Percentiles rank a stretch among this genome's conserved stretches.
Evolutionary conservation across 805 yeast species (phyloP).

Genomic region (Metschnikowia lachancei): DNA sequence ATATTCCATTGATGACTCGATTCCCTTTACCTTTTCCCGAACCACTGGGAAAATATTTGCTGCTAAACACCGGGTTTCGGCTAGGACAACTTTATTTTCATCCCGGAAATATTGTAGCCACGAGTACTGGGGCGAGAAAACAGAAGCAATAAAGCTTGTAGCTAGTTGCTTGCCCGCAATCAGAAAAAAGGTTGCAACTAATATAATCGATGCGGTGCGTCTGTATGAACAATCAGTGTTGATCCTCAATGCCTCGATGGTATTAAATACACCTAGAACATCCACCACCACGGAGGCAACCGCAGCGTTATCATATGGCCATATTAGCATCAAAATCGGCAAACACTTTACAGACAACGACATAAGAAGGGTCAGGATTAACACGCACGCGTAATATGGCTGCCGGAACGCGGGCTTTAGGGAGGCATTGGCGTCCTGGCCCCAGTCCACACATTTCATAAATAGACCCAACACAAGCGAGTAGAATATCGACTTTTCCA

Average conservation of each 20-base stretch:
- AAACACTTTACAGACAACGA: conserved; percentile 79
- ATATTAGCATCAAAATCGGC: conserved; percentile 89
- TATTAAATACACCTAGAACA: conserved; percentile 56
- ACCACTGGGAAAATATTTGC: neutral
- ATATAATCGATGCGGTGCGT: conserved; percentile 8
- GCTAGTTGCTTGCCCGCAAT: conserved; percentile 11
- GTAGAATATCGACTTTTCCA: conserved; percentile 46
- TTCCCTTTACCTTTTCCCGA: conserved; percentile 7
- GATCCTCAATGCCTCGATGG: conserved; percentile 53
- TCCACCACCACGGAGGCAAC: conserved; percentile 59
- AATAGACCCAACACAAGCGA: conserved; percentile 30
- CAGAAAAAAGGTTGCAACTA: conserved; percentile 11
- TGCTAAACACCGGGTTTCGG: neutral
- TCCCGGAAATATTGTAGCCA: conserved; percentile 8
- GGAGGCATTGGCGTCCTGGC: conserved; percentile 19
- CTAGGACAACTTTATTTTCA: conserved; percentile 3
- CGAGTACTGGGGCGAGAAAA: neutral
- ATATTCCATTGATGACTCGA: conserved; percentile 11
- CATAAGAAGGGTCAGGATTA: conserved; percentile 68
- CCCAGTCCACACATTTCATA: conserved; percentile 22
- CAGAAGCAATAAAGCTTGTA: conserved; percentile 11
- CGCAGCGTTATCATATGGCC: conserved; percentile 87
- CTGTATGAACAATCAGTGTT: conserved; percentile 13
- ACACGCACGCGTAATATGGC: conserved; percentile 37
- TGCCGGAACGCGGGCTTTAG: conserved; percentile 29